Conservation (phyloP, 106 monocot genomes). For the Platanthera guangdongensis region DNA sequence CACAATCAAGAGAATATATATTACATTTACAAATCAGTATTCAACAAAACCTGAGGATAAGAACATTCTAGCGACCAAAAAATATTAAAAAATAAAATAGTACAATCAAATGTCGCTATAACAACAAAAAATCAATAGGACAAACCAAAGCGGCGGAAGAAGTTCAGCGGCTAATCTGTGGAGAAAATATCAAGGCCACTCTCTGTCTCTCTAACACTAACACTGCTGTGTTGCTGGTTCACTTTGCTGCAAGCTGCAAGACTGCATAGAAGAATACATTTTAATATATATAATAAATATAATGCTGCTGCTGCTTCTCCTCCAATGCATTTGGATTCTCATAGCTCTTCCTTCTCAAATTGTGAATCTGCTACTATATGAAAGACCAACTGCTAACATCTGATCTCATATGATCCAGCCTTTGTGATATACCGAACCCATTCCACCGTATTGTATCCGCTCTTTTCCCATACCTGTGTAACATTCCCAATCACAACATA, state of each 20-base stretch:
- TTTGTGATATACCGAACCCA: conserved; percentile 99
- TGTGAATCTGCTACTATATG: neutral
- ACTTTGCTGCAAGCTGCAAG: neutral
- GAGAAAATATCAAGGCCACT: neutral
- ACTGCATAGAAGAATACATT: neutral
- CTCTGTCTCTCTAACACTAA: neutral
- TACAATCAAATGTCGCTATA: neutral
- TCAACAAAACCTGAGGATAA: neutral
- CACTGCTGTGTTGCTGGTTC: neutral
- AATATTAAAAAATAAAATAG: neutral
- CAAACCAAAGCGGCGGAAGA: neutral
- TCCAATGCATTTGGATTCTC: neutral
- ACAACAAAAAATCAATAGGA: neutral
- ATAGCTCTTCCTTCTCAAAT: neutral
- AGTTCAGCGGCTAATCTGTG: neutral
- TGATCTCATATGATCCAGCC: conserved; percentile 96
- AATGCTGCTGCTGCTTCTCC: neutral
- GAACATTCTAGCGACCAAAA: no score
- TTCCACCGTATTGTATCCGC: conserved; percentile 96
- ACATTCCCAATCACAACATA: neutral
- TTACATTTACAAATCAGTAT: conserved; percentile 3
- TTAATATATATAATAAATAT: neutral
- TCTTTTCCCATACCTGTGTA: conserved; percentile 94
- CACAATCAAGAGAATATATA: neutral
- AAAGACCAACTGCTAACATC: conserved; percentile 33